Percentiles rank a stretch among this genome's conserved stretches.
These are phyloP conservation scores for Echinosophora koreensis DNA, from an alignment of 306 rosid species.

Conservation along the genomic window DNA sequence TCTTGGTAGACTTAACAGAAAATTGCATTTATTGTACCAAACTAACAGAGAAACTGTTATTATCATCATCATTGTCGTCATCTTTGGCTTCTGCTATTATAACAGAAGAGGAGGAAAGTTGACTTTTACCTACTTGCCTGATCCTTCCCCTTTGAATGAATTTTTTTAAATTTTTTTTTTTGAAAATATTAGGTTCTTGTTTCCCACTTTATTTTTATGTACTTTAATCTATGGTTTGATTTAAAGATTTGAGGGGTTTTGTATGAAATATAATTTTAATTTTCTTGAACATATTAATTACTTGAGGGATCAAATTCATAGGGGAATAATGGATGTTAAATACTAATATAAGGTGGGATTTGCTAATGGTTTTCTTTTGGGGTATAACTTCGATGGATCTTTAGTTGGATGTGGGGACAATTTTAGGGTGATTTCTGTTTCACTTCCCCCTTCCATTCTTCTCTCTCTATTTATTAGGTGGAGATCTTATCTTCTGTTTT, in stretches of 20 bases:
- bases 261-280: conserved; percentile 9
- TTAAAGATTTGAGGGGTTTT: conserved; percentile 28
- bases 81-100: conserved; percentile 28
- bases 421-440: conserved; percentile 22
- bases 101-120: conserved; percentile 21
- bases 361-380: conserved; percentile 28
- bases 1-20: conserved; percentile 15
- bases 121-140: conserved; percentile 16
- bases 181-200: background rate
- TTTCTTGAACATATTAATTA: conserved; percentile 13
- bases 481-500: conserved; percentile 13
- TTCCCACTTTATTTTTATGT: conserved; percentile 24
- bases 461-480: background rate
- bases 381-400: conserved; percentile 23
- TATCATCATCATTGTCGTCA: background rate
- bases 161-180: conserved; percentile 13
- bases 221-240: conserved; percentile 1
- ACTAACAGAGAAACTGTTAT: conserved; percentile 22
- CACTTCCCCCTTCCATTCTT: conserved; percentile 4
- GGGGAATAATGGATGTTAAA: conserved; percentile 26
- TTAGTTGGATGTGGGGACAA: conserved; percentile 21
- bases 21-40: conserved; percentile 5
- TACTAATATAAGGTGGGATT: conserved; percentile 7
- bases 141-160: conserved; percentile 33
- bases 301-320: conserved; percentile 2